Conservation (phyloP, 257 asterid species). For the Solanum arcanum region DNA sequence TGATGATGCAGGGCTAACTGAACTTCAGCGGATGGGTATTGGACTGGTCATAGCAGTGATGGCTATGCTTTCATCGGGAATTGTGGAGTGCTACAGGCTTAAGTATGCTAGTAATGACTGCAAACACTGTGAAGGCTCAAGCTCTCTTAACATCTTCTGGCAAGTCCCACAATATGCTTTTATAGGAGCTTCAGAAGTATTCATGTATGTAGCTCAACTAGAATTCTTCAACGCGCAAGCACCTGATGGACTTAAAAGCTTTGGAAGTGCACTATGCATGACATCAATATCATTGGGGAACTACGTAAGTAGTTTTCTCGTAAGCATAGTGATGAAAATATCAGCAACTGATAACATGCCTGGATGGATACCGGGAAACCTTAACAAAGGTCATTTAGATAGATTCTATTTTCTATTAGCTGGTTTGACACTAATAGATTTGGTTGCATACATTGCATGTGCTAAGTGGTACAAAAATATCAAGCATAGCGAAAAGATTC, state of each 20-base stretch:
- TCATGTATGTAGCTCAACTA: conserved; percentile 89
- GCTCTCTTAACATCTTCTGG: conserved; percentile 91
- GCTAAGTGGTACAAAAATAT: conserved; percentile 68
- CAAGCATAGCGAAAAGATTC: conserved; percentile 39
- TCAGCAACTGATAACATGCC: conserved; percentile 61
- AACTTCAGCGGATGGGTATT: conserved; percentile 90
- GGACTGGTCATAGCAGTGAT: conserved; percentile 69
- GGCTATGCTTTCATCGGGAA: conserved; percentile 80
- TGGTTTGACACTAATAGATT: conserved; percentile 52
- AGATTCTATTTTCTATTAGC: conserved; percentile 76
- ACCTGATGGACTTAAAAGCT: conserved; percentile 90
- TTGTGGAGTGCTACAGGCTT: conserved; percentile 69
- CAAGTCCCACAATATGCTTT: conserved; percentile 88
- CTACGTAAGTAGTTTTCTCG: conserved; percentile 74
- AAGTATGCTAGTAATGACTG: conserved; percentile 56
- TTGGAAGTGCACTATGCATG: conserved; percentile 94
- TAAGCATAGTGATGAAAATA: conserved; percentile 71
- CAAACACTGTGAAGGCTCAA: conserved; percentile 64
- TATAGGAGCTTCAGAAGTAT: conserved; percentile 88
- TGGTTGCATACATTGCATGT: conserved; percentile 45
- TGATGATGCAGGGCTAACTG: conserved; percentile 25
- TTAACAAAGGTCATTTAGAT: conserved; percentile 78
- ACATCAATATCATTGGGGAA: conserved; percentile 90
- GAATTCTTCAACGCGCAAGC: conserved; percentile 92
- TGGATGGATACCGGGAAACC: conserved; percentile 94